These are phyloP conservation scores for Angomonas ambiguus DNA, from an alignment of 208 protist genomes.

Conservation along the genomic window DNA sequence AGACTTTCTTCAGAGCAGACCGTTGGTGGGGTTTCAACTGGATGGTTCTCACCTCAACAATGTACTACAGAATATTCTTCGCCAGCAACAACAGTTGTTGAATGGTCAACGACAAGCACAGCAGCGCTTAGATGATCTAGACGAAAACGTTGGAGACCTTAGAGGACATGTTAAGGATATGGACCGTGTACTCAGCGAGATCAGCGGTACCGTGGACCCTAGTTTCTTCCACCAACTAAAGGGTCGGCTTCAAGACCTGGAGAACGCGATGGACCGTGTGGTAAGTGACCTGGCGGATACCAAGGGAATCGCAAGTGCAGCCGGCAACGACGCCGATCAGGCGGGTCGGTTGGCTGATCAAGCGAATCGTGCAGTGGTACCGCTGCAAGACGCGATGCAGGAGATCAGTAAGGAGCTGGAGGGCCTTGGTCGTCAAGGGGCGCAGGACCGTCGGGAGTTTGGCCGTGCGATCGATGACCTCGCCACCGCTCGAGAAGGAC, in stretches of 20 bases:
- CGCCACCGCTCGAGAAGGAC: constrained; percentile 22
- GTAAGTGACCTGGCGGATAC: constrained; percentile 39
- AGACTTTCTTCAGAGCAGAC: constrained; percentile 71
- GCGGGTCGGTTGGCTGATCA: constrained; percentile 42
- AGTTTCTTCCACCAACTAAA: constrained; percentile 33
- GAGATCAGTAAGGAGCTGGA: constrained; percentile 31
- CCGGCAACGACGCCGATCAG: constrained; percentile 39
- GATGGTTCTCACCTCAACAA: constrained; percentile 75
- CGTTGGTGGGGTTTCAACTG: constrained; percentile 79
- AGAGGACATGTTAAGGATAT: constrained; percentile 36
- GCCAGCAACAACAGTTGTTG: constrained; percentile 48
- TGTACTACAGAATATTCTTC: constrained; percentile 57
- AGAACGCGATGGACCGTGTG: constrained; percentile 34
- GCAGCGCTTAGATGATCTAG: constrained; percentile 37
- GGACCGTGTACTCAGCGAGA: constrained; percentile 34
- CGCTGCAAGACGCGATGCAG: constrained; percentile 35
- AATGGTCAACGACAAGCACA: constrained; percentile 32
- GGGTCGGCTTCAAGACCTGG: constrained; percentile 44
- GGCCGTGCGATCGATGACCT: constrained; percentile 44
- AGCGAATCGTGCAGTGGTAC: constrained; percentile 25
- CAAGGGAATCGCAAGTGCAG: constrained; percentile 19
- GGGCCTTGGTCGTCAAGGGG: constrained; percentile 22
- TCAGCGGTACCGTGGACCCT: constrained; percentile 16
- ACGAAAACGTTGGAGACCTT: constrained; percentile 39
- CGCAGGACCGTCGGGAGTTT: constrained; percentile 31